Base-by-base conservation (phyloP, 2,329 filamentous ascomycete genomes). In the Neoscytalidium dimidiatum region DNA sequence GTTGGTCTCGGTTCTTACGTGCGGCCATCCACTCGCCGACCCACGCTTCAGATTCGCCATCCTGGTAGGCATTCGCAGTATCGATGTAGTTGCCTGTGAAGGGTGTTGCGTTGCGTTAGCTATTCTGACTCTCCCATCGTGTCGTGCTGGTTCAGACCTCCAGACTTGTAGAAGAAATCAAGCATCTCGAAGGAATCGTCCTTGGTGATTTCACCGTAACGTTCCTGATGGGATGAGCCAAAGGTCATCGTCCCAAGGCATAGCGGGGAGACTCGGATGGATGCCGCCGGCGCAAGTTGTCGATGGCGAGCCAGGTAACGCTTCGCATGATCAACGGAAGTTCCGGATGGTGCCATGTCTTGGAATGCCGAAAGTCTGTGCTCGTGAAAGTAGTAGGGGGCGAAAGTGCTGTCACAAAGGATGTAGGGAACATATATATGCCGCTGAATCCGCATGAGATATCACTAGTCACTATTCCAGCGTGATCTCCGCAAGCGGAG, bases 131-230 rank as follows among this genome's bases (percentile, higher is more conserved):
- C 4, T 41, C 9, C 5, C 11, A 4, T 17, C 5, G 13, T 5
- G 14, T 35, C 8, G 14, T 11, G 17, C 5, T 21, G 21, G 3
- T 44, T 19, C 5, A 1, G 9, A 14, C 38, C 38, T 4, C 88
- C 88, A 0, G 87, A 82, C 5, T 83, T 82, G 66, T 84, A 86
- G 77, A 86, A 92, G 72, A 84, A 86, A 71, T 92, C 89, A 7
- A 92, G 81, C 31, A 92, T 86, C n/a, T 81, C 79, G 68, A 90
- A 88, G 1, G 85, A 82, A 1, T 83, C 83, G 52, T 86, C 80
- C 72, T 91, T 86, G 72, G 71, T 64, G 49, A 38, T 28, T 9
- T 66, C 46, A 2, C 53, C 63, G n/a, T 44, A 58, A n/a, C 53
- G 53, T n/a, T 33, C 53, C 17, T 44, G 21, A 82, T 83, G 85